These are phyloP conservation scores for Lepiota subincarnata DNA, from an alignment of 768 basidiomycete genomes.

Conservation along the genomic window DNA sequence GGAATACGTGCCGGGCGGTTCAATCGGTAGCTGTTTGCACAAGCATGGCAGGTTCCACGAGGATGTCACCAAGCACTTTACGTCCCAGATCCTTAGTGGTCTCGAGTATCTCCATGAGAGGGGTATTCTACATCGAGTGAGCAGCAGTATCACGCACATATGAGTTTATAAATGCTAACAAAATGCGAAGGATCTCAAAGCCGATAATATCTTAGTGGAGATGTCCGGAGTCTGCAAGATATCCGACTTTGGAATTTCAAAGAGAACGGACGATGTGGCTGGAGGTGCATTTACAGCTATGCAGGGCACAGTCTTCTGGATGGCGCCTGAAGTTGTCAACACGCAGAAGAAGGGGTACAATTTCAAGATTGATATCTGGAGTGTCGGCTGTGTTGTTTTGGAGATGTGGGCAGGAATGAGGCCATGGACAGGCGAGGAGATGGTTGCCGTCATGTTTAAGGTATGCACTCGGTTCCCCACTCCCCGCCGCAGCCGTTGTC, in stretches of 20 bases:
- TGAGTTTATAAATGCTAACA: constrained; percentile 2
- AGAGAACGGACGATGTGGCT: constrained; percentile 83
- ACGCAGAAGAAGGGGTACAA: constrained; percentile 89
- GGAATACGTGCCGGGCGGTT: constrained; percentile 98
- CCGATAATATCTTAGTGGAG: constrained; percentile 97
- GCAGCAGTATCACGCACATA: constrained; percentile 15
- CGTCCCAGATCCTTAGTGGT: constrained; percentile 85
- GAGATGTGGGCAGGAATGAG: constrained; percentile 99
- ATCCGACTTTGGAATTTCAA: constrained; percentile 98
- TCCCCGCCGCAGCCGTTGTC: neutral
- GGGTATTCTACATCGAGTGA: constrained; percentile 88
- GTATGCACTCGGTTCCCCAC: constrained; percentile 36
- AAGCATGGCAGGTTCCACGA: constrained; percentile 93
- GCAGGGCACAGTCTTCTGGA: constrained; percentile 99
- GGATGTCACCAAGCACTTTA: constrained; percentile 89
- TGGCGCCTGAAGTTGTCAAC: constrained; percentile 94
- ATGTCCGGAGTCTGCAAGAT: constrained; percentile 92
- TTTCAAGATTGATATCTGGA: constrained; percentile 98
- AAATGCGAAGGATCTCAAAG: constrained; percentile 78
- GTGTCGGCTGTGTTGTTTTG: constrained; percentile 94
- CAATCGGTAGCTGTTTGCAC: constrained; percentile 83
- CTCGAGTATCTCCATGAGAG: constrained; percentile 90
- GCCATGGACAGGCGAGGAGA: constrained; percentile 91
- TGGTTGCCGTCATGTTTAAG: constrained; percentile 92
- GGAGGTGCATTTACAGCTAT: constrained; percentile 87